These are phyloP conservation scores for Paramecium bursaria DNA, from an alignment of 73 alveolate genomes.

Conservation along the genomic window DNA sequence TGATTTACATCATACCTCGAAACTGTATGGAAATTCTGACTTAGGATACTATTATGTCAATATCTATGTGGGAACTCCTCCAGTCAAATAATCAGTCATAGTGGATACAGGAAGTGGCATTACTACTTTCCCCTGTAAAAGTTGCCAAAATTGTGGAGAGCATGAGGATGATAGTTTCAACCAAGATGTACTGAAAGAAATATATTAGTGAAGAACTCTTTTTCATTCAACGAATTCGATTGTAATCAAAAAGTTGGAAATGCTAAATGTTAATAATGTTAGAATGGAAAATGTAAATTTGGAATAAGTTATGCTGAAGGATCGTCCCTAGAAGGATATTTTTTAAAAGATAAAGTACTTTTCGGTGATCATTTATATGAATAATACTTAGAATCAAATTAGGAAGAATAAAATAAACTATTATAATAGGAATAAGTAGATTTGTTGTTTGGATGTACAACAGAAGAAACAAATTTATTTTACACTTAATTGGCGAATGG, in stretches of 20 bases:
- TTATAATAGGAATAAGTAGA: slow-evolving; percentile 64
- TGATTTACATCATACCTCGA: neutral
- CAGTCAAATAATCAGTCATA: slow-evolving; percentile 71
- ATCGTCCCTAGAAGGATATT: slow-evolving; percentile 83
- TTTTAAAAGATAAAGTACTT: slow-evolving; percentile 75
- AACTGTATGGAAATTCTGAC: neutral
- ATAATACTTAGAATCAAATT: neutral
- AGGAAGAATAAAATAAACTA: no score
- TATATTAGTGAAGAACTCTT: slow-evolving; percentile 10
- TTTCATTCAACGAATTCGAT: slow-evolving; percentile 62
- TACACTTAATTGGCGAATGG: slow-evolving; percentile 92
- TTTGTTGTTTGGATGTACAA: slow-evolving; percentile 90
- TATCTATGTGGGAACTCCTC: neutral
- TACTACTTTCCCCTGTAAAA: slow-evolving; percentile 91
- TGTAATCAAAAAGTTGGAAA: slow-evolving; percentile 67
- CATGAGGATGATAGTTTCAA: slow-evolving; percentile 80
- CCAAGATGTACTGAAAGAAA: slow-evolving; percentile 41
- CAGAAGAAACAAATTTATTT: slow-evolving; percentile 87
- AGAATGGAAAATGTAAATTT: slow-evolving; percentile 79
- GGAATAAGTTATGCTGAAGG: slow-evolving; percentile 90
- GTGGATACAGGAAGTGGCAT: slow-evolving; percentile 94
- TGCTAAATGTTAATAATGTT: slow-evolving; percentile 68
- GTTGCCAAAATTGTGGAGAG: slow-evolving; percentile 89
- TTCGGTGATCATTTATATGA: slow-evolving; percentile 78
- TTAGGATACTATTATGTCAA: slow-evolving; percentile 54